Percentiles rank a stretch among this genome's conserved stretches.
phyloP scores from a whole-genome alignment of 352 stramenopile species.

The Pythium rhizo-oryzae region DNA sequence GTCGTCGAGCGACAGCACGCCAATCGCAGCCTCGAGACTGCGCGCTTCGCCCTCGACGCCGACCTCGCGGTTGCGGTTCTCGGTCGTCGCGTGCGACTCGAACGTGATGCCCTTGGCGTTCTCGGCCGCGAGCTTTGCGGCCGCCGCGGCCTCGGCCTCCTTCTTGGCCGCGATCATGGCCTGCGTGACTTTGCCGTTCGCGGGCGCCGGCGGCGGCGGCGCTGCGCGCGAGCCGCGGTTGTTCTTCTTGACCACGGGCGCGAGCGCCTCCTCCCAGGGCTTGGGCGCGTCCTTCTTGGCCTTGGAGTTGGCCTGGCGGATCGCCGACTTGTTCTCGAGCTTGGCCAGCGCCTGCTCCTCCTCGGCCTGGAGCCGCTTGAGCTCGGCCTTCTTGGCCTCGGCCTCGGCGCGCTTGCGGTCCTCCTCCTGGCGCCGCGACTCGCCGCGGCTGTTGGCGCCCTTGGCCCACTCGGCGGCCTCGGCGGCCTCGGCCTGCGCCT shows the following conservation, averaged over 20 bases:
- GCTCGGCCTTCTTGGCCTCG: constrained; percentile 74
- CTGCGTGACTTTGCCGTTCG: constrained; percentile 53
- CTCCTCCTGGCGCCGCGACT: constrained; percentile 51
- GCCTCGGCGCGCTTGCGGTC: constrained; percentile 62
- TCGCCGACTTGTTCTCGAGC: constrained; percentile 59
- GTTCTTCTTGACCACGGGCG: constrained; percentile 64
- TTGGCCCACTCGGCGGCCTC: constrained; percentile 64
- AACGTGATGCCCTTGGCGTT: constrained; percentile 74
- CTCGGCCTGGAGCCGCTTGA: constrained; percentile 66
- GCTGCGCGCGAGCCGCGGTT: constrained; percentile 51
- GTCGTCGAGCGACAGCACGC: constrained; percentile 53
- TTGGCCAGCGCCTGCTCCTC: constrained; percentile 58
- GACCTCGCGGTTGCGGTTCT: constrained; percentile 63
- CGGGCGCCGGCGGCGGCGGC: constrained; percentile 26
- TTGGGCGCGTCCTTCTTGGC: constrained; percentile 66
- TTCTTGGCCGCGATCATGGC: constrained; percentile 49
- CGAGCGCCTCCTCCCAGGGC: constrained; percentile 74
- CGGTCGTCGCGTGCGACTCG: constrained; percentile 40
- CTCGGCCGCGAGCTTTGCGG: constrained; percentile 34
- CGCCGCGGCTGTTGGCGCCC: constrained; percentile 50
- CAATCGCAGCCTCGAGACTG: constrained; percentile 65
- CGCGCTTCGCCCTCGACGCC: constrained; percentile 52
- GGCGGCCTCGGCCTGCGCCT: constrained; percentile 41
- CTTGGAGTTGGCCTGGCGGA: constrained; percentile 54
- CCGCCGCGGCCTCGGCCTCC: constrained; percentile 42